A percentile compares a stretch with the other conserved stretches of the same genome.
These are phyloP conservation scores for Eucalyptus sideroxylon DNA, from an alignment of 345 rosid genomes.

Conservation along the genomic window DNA sequence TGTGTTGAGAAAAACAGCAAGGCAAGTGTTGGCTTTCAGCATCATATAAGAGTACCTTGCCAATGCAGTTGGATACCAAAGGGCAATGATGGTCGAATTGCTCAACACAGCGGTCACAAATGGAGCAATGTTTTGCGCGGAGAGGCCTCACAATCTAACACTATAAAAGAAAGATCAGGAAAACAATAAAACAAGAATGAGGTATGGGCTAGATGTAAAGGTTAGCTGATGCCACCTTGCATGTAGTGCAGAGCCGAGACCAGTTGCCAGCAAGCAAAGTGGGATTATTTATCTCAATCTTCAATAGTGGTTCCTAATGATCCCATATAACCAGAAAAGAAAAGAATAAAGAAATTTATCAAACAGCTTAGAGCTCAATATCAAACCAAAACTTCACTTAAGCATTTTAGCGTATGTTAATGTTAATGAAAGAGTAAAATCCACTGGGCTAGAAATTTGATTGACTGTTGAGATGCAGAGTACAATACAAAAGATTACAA, in stretches of 20 bases:
- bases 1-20: neutral
- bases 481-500: neutral
- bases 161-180: neutral
- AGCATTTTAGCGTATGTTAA: neutral
- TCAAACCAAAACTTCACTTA: neutral
- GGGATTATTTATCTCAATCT: slow-evolving; percentile 80
- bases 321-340: neutral
- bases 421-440: neutral
- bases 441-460: neutral
- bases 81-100: slow-evolving; percentile 99
- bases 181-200: neutral
- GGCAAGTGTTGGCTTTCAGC: neutral
- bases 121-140: slow-evolving; percentile 96
- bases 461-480: neutral
- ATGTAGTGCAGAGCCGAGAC: slow-evolving; percentile 95
- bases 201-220: neutral
- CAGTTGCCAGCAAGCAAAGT: slow-evolving; percentile 92
- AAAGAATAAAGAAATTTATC: neutral
- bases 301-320: slow-evolving; percentile 75
- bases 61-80: slow-evolving; percentile 96
- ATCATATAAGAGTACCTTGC: slow-evolving; percentile 51
- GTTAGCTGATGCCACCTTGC: slow-evolving; percentile 57
- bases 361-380: neutral
- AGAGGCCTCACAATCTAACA: slow-evolving; percentile 86
- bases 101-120: slow-evolving; percentile 91